Evolutionary conservation across 345 rosid species (phyloP), one percentile per base, ranked within the genome.

Genomic region (Salix suchowensis): DNA sequence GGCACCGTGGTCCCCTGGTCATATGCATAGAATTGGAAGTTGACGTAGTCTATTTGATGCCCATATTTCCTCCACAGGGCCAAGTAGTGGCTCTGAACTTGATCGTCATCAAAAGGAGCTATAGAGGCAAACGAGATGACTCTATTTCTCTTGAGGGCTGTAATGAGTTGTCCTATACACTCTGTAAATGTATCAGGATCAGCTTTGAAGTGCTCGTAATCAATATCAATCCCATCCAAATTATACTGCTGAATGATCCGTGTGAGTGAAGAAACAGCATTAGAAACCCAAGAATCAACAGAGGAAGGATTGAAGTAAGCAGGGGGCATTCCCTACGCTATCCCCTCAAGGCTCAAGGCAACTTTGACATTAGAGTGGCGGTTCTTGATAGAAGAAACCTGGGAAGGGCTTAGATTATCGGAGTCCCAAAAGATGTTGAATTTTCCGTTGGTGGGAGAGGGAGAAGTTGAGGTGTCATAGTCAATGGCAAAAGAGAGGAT

Each of bases 181-280:
- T 66, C 77, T 4, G 71, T 65, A 30, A 66, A 74, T n/a, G 50
- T 66, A 1, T 66, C 61, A 30, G 71, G 65, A 52, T 65, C 65
- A 4, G 77, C 32, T 14, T 66, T 48, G 16, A 74, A 74, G 52
- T 74, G 77, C 36, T 74, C 71, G 37, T 74, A 74, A 66, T 74
- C 77, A 36, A 74, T 74, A 16, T 48, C 77, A 28, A 74, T 74
- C 11, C 77, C 77, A 32, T 74, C 77, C 30, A 74, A 36, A 5
- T 66, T n/a, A 34, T 50, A 65, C 30, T 66, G 52, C 37, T 74
- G 52, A 70, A 74, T 74, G 65, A 74, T 50, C 7, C 3, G 7
- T 1, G 71, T 74, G 65, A 66, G 71, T 1, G 77, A 74, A 65
- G 77, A 74, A 50, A 74, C 77, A 48, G 77, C 77, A 34, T 74